A percentile compares a stretch with the other conserved stretches of the same genome.
Evolutionary conservation across 805 yeast genomes (phyloP).

Genomic region (Lipomyces anomalus): DNA sequence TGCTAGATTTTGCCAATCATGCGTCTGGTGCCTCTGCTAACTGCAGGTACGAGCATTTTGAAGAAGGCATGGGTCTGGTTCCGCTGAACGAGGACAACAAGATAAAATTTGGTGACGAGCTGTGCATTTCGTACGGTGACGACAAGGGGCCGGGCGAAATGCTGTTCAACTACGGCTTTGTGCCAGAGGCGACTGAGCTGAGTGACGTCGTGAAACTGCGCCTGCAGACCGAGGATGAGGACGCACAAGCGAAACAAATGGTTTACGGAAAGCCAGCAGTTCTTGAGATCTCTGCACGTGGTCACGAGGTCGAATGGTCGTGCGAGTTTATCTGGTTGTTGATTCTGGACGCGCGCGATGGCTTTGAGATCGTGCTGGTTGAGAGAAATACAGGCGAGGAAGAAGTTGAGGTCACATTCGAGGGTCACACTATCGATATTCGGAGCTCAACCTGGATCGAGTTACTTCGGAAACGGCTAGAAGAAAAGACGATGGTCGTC

Average conservation of each 20-base stretch:
- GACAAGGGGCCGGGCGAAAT: slow-evolving; percentile 34
- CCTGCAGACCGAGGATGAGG: slow-evolving; percentile 7
- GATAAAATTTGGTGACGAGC: slow-evolving; percentile 26
- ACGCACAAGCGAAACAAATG: slow-evolving; percentile 6
- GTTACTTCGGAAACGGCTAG: not conserved
- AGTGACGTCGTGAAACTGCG: slow-evolving; percentile 8
- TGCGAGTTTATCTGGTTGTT: slow-evolving; percentile 21
- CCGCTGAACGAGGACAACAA: slow-evolving; percentile 5
- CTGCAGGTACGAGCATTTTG: slow-evolving; percentile 33
- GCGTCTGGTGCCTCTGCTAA: not conserved
- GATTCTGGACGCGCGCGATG: not conserved
- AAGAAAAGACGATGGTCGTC: not conserved
- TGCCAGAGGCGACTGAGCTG: slow-evolving; percentile 26
- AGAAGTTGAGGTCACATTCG: not conserved
- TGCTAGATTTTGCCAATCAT: slow-evolving; percentile 52
- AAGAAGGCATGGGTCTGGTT: slow-evolving; percentile 37
- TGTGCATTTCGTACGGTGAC: slow-evolving; percentile 35
- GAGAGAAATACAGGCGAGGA: not conserved
- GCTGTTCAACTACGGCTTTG: slow-evolving; percentile 38
- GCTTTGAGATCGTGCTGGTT: slow-evolving; percentile 1
- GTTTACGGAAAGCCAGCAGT: slow-evolving; percentile 15
- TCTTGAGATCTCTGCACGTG: slow-evolving; percentile 4
- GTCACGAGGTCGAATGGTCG: slow-evolving; percentile 9
- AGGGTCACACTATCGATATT: not conserved
- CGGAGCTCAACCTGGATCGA: not conserved